phyloP scores from a whole-genome alignment of 2,329 filamentous ascomycete species.

The Chaetomiaceae sp. region DNA sequence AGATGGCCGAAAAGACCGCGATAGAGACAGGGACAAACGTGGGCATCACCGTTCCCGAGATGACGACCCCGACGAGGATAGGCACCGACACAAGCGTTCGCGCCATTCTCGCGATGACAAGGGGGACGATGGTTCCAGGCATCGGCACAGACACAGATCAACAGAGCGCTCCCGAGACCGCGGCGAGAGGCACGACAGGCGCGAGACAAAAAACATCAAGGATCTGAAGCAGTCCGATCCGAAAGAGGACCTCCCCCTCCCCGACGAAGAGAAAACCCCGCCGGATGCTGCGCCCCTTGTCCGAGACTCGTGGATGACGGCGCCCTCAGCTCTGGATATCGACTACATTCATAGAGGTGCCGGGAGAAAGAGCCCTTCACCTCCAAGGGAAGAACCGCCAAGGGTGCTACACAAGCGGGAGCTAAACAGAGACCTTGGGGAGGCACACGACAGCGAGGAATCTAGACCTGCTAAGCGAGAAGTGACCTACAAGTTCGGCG shows the following conservation, averaged over 20 bases:
- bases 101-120: slow-evolving; percentile 52
- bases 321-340: slow-evolving; percentile 73
- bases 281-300: slow-evolving; percentile 41
- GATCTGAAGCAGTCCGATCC: slow-evolving; percentile 43
- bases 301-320: slow-evolving; percentile 93
- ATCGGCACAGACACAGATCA: slow-evolving; percentile 45
- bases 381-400: slow-evolving; percentile 59
- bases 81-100: slow-evolving; percentile 62
- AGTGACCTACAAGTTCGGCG: slow-evolving; percentile 81
- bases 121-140: slow-evolving; percentile 30
- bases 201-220: slow-evolving; percentile 33
- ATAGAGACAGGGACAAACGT: slow-evolving; percentile 29
- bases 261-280: slow-evolving; percentile 45
- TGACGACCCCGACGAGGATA: slow-evolving; percentile 43
- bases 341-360: slow-evolving; percentile 70
- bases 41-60: slow-evolving; percentile 35
- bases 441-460: slow-evolving; percentile 58
- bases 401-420: slow-evolving; percentile 75
- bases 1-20: slow-evolving; percentile 32
- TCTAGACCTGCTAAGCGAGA: slow-evolving; percentile 53
- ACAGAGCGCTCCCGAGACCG: slow-evolving; percentile 26
- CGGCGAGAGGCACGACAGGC: slow-evolving; percentile 25
- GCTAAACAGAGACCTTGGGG: slow-evolving; percentile 61
- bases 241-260: slow-evolving; percentile 48
- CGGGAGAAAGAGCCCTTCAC: slow-evolving; percentile 49